These are phyloP conservation scores for Triticum aestivum DNA, from an alignment of 176 grass and related monocot species.

Conservation along the genomic window DNA sequence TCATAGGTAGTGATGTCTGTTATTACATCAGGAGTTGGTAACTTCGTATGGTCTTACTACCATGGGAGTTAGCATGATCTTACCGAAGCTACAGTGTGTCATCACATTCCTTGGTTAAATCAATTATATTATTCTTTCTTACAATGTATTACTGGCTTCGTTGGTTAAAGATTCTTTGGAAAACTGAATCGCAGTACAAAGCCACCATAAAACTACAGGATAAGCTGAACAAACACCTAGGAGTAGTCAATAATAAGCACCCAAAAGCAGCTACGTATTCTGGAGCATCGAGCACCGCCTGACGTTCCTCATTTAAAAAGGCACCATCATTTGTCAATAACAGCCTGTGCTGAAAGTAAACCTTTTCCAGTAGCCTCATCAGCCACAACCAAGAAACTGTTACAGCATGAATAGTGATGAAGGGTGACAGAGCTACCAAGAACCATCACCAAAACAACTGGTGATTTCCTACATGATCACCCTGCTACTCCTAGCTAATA, in stretches of 20 bases:
- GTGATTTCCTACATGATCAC: slow-evolving; percentile 2
- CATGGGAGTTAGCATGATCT: not conserved
- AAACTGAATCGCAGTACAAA: not conserved
- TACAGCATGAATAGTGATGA: not conserved
- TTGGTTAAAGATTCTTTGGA: not conserved
- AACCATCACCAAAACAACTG: slow-evolving; percentile 7
- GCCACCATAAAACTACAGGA: not conserved
- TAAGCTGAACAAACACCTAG: not conserved
- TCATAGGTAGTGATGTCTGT: not conserved
- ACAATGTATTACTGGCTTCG: not conserved
- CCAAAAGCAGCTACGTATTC: not conserved
- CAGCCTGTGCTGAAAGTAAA: not conserved
- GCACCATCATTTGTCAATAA: not conserved
- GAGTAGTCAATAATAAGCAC: not conserved
- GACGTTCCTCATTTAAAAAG: not conserved
- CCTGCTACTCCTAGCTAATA: not conserved
- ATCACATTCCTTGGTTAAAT: not conserved
- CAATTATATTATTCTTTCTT: not conserved
- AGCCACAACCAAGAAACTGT: not conserved
- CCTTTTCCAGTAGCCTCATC: not conserved
- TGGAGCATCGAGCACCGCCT: not conserved
- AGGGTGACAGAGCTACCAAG: not conserved
- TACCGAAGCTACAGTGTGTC: not conserved
- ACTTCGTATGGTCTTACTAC: too few species aligned
- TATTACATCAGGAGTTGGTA: not conserved